phyloP scores from a whole-genome alignment of 768 basidiomycete genomes.

The Termitomyces bulborhizus region DNA sequence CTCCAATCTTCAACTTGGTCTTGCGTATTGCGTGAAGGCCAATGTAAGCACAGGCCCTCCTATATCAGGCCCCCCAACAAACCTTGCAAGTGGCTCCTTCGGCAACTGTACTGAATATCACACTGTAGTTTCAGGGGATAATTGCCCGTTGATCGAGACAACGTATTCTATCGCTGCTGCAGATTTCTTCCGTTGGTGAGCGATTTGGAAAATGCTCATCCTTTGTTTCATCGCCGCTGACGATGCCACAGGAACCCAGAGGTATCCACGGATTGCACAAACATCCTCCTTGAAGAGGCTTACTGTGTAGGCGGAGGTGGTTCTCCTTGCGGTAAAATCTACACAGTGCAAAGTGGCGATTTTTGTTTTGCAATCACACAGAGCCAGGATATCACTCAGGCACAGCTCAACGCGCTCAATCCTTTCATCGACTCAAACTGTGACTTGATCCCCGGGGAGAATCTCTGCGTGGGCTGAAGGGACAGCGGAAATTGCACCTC shows the following conservation, averaged over 20 bases:
- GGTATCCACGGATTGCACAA: neutral
- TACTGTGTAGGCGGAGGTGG: conserved; percentile 1
- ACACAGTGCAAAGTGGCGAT: neutral
- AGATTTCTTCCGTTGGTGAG: neutral
- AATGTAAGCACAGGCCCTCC: neutral
- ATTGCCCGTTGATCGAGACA: neutral
- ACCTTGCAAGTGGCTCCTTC: neutral
- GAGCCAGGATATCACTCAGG: conserved; percentile 3
- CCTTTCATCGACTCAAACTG: conserved; percentile 2
- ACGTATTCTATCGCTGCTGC: neutral
- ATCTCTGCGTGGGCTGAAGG: neutral
- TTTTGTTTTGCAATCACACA: neutral
- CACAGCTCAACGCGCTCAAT: neutral
- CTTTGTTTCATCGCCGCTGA: neutral
- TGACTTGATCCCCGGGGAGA: neutral
- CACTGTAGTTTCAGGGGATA: neutral
- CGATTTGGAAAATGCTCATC: neutral
- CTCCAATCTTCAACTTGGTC: no score
- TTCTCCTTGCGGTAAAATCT: conserved; percentile 1
- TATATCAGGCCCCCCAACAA: neutral
- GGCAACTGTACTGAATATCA: neutral
- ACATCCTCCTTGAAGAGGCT: neutral
- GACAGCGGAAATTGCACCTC: no score
- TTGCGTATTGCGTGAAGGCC: neutral
- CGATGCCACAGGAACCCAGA: neutral